Evolutionary conservation across 2,329 filamentous ascomycete genomes (phyloP).

Genomic region (Pseudopithomyces maydicus): DNA sequence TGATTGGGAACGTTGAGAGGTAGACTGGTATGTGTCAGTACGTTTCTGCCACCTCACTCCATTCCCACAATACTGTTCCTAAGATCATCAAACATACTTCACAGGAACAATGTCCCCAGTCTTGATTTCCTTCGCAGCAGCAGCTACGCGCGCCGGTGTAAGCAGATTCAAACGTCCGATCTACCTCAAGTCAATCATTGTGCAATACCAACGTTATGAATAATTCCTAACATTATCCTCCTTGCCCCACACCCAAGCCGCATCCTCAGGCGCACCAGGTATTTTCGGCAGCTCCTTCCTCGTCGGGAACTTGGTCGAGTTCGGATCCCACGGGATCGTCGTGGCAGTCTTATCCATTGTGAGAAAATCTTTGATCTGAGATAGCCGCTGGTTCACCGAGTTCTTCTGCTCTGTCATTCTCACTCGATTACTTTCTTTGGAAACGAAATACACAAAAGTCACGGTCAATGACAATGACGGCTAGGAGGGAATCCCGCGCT

Average conservation of each 20-base stretch:
- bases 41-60: too few relatives aligned
- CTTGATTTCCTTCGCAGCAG: slow-evolving; percentile 58
- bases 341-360: slow-evolving; percentile 53
- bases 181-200: slow-evolving; percentile 24
- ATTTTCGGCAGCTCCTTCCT: slow-evolving; percentile 59
- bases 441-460: too few relatives aligned
- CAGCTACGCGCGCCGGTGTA: slow-evolving; percentile 60
- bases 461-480: too few relatives aligned
- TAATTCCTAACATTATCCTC: slow-evolving; percentile 53
- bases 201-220: background rate
- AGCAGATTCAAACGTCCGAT: slow-evolving; percentile 61
- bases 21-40: slow-evolving; percentile 43
- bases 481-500: too few relatives aligned
- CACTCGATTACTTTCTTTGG: background rate
- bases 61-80: background rate
- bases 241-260: slow-evolving; percentile 66
- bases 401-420: slow-evolving; percentile 43
- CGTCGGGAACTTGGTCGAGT: slow-evolving; percentile 58
- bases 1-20: slow-evolving; percentile 59
- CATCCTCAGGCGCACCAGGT: slow-evolving; percentile 58
- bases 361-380: slow-evolving; percentile 52
- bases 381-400: slow-evolving; percentile 43
- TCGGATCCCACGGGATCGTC: slow-evolving; percentile 60
- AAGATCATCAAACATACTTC: slow-evolving; percentile 46
- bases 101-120: slow-evolving; percentile 62